phyloP scores from a whole-genome alignment of 164 flowering plant species.

The Pachysandra terminalis region DNA sequence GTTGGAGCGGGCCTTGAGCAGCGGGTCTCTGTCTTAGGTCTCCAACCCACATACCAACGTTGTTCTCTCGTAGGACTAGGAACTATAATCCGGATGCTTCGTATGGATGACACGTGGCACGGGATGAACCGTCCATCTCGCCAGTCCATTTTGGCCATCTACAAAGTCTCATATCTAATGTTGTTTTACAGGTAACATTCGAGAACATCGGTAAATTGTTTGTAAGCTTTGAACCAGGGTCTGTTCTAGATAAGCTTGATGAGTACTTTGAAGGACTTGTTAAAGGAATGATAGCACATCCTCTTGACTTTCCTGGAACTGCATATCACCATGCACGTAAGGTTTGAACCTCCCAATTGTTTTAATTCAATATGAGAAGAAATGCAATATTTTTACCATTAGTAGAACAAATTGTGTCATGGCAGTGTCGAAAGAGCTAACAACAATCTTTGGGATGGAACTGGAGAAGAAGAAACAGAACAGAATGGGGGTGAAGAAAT shows the following conservation, averaged over 20 bases:
- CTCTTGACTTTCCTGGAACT: conserved; percentile 44
- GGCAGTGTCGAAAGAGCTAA: conserved; percentile 42
- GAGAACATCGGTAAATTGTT: conserved; percentile 41
- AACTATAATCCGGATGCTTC: too few species aligned
- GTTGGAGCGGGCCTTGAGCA: too few species aligned
- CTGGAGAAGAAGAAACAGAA: conserved; percentile 34
- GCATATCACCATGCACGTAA: conserved; percentile 36
- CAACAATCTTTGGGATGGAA: conserved; percentile 28
- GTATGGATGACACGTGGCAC: too few species aligned
- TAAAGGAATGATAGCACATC: conserved; percentile 45
- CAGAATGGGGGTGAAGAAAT: conserved; percentile 1
- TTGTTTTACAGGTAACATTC: conserved; percentile 33
- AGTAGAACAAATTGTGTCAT: not conserved
- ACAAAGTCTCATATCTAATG: too few species aligned
- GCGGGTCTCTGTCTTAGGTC: too few species aligned
- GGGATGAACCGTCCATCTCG: too few species aligned
- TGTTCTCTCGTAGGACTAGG: too few species aligned
- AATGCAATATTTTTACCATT: too few species aligned
- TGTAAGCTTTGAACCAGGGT: conserved; percentile 45
- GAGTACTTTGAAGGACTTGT: conserved; percentile 25
- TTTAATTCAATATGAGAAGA: too few species aligned
- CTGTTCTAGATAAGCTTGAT: conserved; percentile 27
- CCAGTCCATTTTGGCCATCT: too few species aligned
- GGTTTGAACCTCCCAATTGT: conserved; percentile 16
- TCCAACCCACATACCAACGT: too few species aligned